Conservation (phyloP, 2,329 filamentous ascomycete genomes). For the Phaeoacremonium minimum region DNA sequence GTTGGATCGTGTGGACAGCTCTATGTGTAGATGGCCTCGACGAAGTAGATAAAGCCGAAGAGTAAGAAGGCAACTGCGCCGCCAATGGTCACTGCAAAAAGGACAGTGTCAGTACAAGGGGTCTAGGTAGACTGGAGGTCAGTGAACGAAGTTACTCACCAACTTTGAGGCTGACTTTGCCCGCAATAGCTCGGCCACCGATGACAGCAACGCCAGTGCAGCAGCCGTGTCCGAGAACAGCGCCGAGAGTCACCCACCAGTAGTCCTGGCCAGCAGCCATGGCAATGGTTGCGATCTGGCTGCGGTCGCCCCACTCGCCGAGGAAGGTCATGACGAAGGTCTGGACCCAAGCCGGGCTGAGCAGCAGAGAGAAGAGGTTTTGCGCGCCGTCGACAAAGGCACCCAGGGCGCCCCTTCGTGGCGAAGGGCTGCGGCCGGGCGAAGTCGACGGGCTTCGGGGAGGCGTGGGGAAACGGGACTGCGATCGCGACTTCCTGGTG, state of each 20-base stretch:
- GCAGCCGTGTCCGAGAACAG: conserved; percentile 77
- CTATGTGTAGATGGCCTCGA: conserved; percentile 67
- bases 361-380: conserved; percentile 81
- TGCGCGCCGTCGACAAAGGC: conserved; percentile 59
- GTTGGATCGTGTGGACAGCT: background rate
- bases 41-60: conserved; percentile 87
- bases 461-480: conserved; percentile 73
- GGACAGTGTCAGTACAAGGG: background rate
- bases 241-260: conserved; percentile 95
- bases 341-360: conserved; percentile 97
- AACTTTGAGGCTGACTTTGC: conserved; percentile 89
- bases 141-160: no score
- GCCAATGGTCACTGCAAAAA: conserved; percentile 75
- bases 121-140: no score
- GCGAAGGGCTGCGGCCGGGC: conserved; percentile 57
- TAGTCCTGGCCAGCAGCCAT: conserved; percentile 99
- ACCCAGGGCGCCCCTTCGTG: conserved; percentile 31
- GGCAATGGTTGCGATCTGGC: conserved; percentile 96
- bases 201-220: conserved; percentile 91
- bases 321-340: conserved; percentile 99
- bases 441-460: conserved; percentile 78
- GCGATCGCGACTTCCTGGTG: conserved; percentile 64
- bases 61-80: conserved; percentile 85
- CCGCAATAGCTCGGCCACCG: conserved; percentile 87
- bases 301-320: conserved; percentile 96